phyloP scores from a whole-genome alignment of 768 basidiomycete genomes.

The Leucogyrophana mollusca region DNA sequence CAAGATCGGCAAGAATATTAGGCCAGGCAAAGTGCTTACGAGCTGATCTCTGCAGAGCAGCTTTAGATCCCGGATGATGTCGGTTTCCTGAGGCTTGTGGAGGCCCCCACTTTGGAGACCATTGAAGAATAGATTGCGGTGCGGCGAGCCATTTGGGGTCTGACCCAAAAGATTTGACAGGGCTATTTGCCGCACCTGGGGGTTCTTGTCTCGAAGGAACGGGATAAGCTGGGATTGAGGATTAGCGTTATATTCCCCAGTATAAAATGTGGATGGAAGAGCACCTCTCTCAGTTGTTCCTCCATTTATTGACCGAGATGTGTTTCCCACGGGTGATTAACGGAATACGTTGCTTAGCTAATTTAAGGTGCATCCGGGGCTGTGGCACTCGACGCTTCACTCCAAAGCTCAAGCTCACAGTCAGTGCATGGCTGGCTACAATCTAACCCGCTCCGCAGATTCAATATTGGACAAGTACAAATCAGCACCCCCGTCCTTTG shows the following conservation, averaged over 20 bases:
- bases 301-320: slow-evolving; percentile 24
- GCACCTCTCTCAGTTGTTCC: slow-evolving; percentile 39
- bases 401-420: background rate
- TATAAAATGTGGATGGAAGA: too few relatives aligned
- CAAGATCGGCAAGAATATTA: slow-evolving; percentile 13
- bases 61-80: slow-evolving; percentile 78
- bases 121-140: slow-evolving; percentile 74
- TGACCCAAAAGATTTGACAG: slow-evolving; percentile 81
- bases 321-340: slow-evolving; percentile 21
- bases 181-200: slow-evolving; percentile 84
- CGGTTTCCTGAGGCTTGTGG: slow-evolving; percentile 58
- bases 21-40: slow-evolving; percentile 37
- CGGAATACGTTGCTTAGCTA: slow-evolving; percentile 9
- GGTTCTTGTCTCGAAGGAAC: slow-evolving; percentile 85
- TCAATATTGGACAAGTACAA: slow-evolving; percentile 60
- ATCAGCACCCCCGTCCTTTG: slow-evolving; percentile 66
- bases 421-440: slow-evolving; percentile 73
- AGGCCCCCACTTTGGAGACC: slow-evolving; percentile 58
- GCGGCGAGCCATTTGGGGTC: slow-evolving; percentile 66
- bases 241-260: too few relatives aligned
- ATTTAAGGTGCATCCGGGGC: slow-evolving; percentile 18
- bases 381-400: background rate
- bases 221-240: slow-evolving; percentile 66
- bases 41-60: slow-evolving; percentile 86
- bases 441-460: slow-evolving; percentile 61